Percentiles rank a stretch among this genome's conserved stretches.
Evolutionary conservation across 208 protist species (phyloP).

Genomic region (Vickermania spadyakhi): DNA sequence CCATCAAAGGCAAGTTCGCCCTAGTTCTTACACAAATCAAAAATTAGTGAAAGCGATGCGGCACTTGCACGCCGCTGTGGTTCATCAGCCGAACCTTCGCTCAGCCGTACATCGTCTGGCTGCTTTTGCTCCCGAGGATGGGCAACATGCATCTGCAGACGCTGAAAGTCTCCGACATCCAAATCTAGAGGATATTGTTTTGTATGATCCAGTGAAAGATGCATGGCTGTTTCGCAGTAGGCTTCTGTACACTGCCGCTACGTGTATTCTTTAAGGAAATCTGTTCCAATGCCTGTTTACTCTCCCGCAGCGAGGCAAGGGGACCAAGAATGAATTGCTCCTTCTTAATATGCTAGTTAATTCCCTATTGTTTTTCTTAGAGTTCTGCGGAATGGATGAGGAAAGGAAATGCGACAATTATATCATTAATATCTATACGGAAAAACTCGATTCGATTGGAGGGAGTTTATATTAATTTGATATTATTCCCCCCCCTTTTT

Average conservation of each 20-base stretch:
- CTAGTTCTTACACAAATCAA: slow-evolving; percentile 41
- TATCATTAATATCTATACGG: no score
- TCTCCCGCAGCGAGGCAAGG: neutral
- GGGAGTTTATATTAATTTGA: no score
- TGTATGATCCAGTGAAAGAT: slow-evolving; percentile 73
- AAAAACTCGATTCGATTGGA: no score
- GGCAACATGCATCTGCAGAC: slow-evolving; percentile 21
- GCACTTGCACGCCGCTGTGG: slow-evolving; percentile 32
- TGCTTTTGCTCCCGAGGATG: slow-evolving; percentile 18
- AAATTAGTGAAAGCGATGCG: slow-evolving; percentile 66
- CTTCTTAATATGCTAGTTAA: no score
- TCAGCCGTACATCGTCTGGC: slow-evolving; percentile 23
- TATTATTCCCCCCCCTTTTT: no score
- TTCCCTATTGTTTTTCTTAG: no score
- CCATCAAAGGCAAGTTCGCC: slow-evolving; percentile 30
- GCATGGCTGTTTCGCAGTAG: slow-evolving; percentile 66
- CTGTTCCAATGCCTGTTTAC: neutral
- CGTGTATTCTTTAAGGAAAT: slow-evolving; percentile 13
- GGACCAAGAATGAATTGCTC: slow-evolving; percentile 4
- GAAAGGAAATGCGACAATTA: no score
- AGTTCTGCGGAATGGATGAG: no score
- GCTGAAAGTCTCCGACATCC: slow-evolving; percentile 31
- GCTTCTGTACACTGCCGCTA: slow-evolving; percentile 61
- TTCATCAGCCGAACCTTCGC: slow-evolving; percentile 19
- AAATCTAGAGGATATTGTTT: slow-evolving; percentile 47